Base-by-base conservation (phyloP, 1,139 yeast genomes). In the Wickerhamomyces sp. region DNA sequence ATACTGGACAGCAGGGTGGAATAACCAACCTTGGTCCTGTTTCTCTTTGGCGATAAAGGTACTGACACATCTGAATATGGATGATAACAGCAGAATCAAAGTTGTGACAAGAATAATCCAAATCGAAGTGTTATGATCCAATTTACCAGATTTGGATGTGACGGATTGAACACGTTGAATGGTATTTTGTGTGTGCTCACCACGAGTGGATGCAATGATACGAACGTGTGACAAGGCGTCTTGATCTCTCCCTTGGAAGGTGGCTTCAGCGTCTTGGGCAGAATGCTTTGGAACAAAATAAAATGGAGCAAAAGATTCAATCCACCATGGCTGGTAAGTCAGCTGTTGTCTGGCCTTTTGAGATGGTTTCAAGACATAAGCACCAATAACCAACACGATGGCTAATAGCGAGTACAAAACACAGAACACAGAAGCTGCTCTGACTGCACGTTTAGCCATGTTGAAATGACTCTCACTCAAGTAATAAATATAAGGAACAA, bases 291-390 rank as follows among this genome's bases (percentile, higher is more conserved):
- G 64, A 16, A 75, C 78, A 55, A 67, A 78, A 55, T 78, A 78
- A 29, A 64, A 59, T 12, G 79, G 68, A 14, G 62, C 53, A 48
- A 80, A 78, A 2, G 77, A 70, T 52, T 78, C 78, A 51, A 83
- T 77, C 93, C 93, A 83, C 71, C 81, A 78, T 25, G 93, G 86
- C 57, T 82, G 91, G 53, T 75, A 75, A 15, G 86, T 78, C 47
- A 70, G 65, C 29, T 77, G 61, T 32, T 62, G 58, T 47, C 69
- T 73, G 52, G 78, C 81, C 41, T 66, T 66, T 31, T 58, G 47
- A 12, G 85, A 75, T 18, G 87, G 80, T 38, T 74, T 71, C 47
- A 75, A 61, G 39, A 72, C 45, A 52, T 64, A 82, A 1, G 89
- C 75, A 27, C 70, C 55, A 0, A 54, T 54, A 35, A 81, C 62